Evolutionary conservation across 768 basidiomycete species (phyloP).

Genomic region (Paxillus ammoniavirescens): DNA sequence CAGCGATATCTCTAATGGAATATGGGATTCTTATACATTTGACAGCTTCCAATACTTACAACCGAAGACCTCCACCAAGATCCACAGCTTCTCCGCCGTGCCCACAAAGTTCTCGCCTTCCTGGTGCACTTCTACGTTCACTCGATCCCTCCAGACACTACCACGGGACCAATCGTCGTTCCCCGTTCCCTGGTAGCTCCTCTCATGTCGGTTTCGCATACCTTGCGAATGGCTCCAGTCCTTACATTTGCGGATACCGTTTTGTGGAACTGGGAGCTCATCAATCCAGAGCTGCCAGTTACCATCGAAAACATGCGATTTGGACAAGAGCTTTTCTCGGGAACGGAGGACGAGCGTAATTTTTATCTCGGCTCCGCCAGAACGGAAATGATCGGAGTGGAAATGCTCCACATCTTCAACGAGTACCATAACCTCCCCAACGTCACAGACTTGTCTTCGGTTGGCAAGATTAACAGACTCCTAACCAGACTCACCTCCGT

Average conservation of each 20-base stretch:
- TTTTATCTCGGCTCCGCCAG: conserved; percentile 86
- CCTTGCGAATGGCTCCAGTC: conserved; percentile 86
- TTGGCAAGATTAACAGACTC: conserved; percentile 69
- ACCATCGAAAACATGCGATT: conserved; percentile 75
- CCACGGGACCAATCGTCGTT: conserved; percentile 48
- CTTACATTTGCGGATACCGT: conserved; percentile 96
- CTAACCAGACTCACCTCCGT: conserved; percentile 64
- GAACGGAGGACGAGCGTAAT: conserved; percentile 75
- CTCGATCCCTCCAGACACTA: conserved; percentile 52
- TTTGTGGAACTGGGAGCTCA: conserved; percentile 83
- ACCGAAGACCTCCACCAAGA: conserved; percentile 51
- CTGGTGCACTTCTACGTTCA: conserved; percentile 90
- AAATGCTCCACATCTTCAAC: conserved; percentile 84
- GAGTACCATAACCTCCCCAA: conserved; percentile 80
- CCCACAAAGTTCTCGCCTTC: conserved; percentile 88
- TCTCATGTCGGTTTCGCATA: conserved; percentile 68
- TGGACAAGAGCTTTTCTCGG: conserved; percentile 70
- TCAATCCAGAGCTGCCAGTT: conserved; percentile 55
- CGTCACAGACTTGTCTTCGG: conserved; percentile 56
- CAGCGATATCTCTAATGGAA: conserved; percentile 3
- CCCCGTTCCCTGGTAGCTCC: conserved; percentile 80
- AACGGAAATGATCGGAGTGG: conserved; percentile 83
- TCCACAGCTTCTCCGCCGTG: conserved; percentile 69
- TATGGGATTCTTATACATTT: conserved; percentile 11
- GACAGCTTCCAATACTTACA: conserved; percentile 71